Evolutionary conservation across 108 stramenopile species (phyloP), one percentile per base, ranked within the genome.

Genomic region (Fragilaria crotonensis): DNA sequence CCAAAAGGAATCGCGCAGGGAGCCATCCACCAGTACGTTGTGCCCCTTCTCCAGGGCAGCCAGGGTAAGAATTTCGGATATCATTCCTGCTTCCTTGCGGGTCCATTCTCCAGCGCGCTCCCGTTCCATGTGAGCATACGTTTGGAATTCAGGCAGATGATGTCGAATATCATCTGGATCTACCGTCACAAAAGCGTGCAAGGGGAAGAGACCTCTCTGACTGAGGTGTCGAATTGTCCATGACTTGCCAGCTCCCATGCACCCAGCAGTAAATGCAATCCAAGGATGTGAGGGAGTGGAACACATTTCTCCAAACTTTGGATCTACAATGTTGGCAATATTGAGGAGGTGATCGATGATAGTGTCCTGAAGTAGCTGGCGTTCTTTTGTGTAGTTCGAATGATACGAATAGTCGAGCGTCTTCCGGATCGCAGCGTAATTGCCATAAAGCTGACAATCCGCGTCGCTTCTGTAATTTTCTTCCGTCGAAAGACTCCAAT

Each of bases 11-110:
- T 95, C 90, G 22, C 82, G 45, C 27, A 95, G 75, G 25, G 73
- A 73, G 5, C 94, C 94, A 71, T 95, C 94, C 45, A 89, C 87
- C 27, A 91, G 55, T 3, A 95, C 87, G 64, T 91, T 89, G 27
- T 75, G 59, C 2, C 80, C 78, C 11, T 53, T 22, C 2, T 71
- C 45, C 54, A 93, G 59, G 5, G 85, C 89, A 17, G 63, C 74
- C 30, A 66, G 60, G 4, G 86, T 80, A 1, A 80, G 53, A 7
- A 90, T 71, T 66, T 90, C 88, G 11, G 79, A 76, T 19, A 90
- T 70, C 57, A 70, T 80, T 18, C 84, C 84, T 5, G 81, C 76
- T 51, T 86, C 89, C 46, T 78, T 84, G 26, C 75, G 76, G 0
- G 85, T 85, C 7, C 73, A 51, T 48, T 77, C 77, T 26, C 83